Evolutionary conservation across 805 yeast species (phyloP), one percentile per base, ranked within the genome.

Genomic region (Yarrowia sp.): DNA sequence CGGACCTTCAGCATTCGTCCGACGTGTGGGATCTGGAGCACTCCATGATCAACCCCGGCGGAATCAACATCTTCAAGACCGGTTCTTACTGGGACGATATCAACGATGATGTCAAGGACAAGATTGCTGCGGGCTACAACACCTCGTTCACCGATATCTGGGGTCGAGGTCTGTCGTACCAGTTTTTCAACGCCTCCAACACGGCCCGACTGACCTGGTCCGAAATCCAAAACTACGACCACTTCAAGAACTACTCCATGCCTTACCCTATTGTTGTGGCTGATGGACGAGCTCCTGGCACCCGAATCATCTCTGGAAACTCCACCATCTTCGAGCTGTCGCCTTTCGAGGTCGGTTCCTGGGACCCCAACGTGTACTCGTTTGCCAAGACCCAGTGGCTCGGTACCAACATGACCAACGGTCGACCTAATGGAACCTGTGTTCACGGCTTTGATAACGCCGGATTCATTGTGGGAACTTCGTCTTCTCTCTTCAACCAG

Each of bases 401-500:
- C 55, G 97, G 97, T 10, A 81, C 96, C 1, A 75, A 81, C 32
- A 81, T 88, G 42, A 71, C 79, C 36, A 79, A 84, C 68, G 97
- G 97, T 41, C 67, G 72, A 17, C 86, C 90, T 10, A 72, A 70
- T 31, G 65, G 57, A 5, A 45, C 44, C n/a, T 92, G 97, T 76
- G 75, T 83, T 65, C 82, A 78, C 2, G 93, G 93, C 3, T 86
- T 82, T 66, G 97, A 92, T 74, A 90, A 90, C 71, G 86, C 89
- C 8, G 96, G 96, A 4, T 92, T 84, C 72, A 77, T 89, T 36
- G 78, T 90, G 76, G 97, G 96, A 41, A 86, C 96, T 6, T 89
- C 96, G 1, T 88, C 96, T 1, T 81, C 95, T 0, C 76, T 91
- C 57, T 91, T 91, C 79, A 90, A 89, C 73, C 86, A 85, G 73